Evolutionary conservation across 2,329 filamentous ascomycete species (phyloP).

Genomic region (Colletotrichum cuscutae): DNA sequence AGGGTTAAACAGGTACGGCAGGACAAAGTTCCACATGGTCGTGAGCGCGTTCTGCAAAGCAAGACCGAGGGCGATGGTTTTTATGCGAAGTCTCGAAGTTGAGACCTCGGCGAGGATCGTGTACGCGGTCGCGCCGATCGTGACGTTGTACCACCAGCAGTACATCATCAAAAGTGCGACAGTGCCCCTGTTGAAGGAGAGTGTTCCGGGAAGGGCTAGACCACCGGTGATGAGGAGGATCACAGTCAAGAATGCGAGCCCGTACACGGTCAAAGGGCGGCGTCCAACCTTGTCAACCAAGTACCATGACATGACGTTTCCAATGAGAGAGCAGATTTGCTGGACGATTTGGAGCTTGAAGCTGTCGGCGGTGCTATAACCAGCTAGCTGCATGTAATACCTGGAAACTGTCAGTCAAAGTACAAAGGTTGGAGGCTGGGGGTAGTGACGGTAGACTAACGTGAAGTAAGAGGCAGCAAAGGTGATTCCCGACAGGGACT

Average conservation of each 20-base stretch:
- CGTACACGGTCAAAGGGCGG: constrained; percentile 48
- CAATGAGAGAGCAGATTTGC: constrained; percentile 49
- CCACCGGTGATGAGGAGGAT: constrained; percentile 53
- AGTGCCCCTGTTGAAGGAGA: constrained; percentile 44
- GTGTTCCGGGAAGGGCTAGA: constrained; percentile 22
- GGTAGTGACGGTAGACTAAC: constrained; percentile 49
- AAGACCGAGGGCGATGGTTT: constrained; percentile 52
- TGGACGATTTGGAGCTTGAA: constrained; percentile 53
- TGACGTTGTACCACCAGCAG: constrained; percentile 51
- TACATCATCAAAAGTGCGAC: constrained; percentile 51
- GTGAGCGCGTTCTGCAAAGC: constrained; percentile 43
- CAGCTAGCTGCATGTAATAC: constrained; percentile 55
- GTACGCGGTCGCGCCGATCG: constrained; percentile 52
- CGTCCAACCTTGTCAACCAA: constrained; percentile 51
- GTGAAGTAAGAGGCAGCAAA: constrained; percentile 44
- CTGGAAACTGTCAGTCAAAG: neutral
- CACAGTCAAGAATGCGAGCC: constrained; percentile 45
- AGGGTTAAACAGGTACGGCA: constrained; percentile 40
- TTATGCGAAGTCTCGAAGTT: constrained; percentile 49
- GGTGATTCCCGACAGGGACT: constrained; percentile 36
- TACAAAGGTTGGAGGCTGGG: neutral
- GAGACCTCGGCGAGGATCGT: constrained; percentile 50
- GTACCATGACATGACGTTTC: constrained; percentile 52
- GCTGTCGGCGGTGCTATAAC: constrained; percentile 46
- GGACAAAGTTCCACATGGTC: constrained; percentile 32